Percentiles rank a stretch among this genome's conserved stretches.
Evolutionary conservation across 2,329 filamentous ascomycete genomes (phyloP).

Genomic region (Fusarium abutilonis): DNA sequence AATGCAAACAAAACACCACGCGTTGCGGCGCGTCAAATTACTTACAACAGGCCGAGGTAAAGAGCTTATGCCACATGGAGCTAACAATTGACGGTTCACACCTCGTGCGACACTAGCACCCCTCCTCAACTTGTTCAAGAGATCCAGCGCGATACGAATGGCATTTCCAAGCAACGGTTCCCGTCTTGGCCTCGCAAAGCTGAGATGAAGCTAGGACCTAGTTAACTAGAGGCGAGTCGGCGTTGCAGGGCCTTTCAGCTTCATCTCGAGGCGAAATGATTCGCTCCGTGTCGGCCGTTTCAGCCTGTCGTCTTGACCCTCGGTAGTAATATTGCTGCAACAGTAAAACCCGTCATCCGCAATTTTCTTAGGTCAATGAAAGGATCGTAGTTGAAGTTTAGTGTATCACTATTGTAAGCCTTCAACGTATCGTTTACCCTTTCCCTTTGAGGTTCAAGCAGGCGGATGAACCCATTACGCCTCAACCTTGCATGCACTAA

Average conservation of each 20-base stretch:
- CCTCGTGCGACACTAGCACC: conserved; percentile 12
- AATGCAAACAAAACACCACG: conserved; percentile 27
- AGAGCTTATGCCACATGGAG: conserved; percentile 1
- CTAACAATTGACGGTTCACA: conserved; percentile 14
- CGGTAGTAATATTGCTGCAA: not conserved
- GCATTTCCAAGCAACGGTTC: conserved; percentile 22
- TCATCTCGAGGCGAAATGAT: conserved; percentile 4
- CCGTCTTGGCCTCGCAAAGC: conserved; percentile 23
- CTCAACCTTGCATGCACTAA: conserved; percentile 6
- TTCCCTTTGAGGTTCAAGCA: not conserved
- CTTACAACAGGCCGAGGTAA: conserved; percentile 11
- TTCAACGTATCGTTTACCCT: not conserved
- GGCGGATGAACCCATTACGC: not conserved
- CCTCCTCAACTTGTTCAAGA: conserved; percentile 2
- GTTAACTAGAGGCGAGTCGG: conserved; percentile 4
- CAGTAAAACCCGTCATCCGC: too few species aligned
- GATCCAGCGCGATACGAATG: conserved; percentile 10
- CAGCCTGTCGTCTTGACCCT: conserved; percentile 9
- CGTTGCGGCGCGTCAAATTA: conserved; percentile 12
- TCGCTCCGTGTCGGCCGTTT: conserved; percentile 12
- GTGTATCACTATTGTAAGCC: conserved; percentile 15
- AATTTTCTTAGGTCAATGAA: conserved; percentile 13
- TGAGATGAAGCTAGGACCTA: conserved; percentile 8
- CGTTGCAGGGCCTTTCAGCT: conserved; percentile 15
- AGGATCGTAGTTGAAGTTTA: conserved; percentile 5